Evolutionary conservation across 441 rosid genomes (phyloP).

Genomic region (Pelargonium australe): DNA sequence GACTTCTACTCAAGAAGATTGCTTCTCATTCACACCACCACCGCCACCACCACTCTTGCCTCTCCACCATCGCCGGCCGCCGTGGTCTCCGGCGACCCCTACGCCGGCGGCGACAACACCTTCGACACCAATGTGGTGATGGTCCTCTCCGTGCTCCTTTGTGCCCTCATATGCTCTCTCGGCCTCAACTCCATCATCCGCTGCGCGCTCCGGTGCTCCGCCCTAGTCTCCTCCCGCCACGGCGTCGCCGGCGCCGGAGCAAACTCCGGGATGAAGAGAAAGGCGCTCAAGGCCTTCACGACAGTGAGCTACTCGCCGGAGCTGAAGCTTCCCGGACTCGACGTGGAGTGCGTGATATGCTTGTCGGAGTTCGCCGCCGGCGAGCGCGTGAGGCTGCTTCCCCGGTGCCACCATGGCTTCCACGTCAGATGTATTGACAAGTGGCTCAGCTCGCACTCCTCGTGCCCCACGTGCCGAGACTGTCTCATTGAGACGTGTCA

Average conservation of each 20-base stretch:
- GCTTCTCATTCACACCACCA: slow-evolving; percentile 29
- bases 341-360: slow-evolving; percentile 47
- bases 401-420: slow-evolving; percentile 54
- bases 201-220: slow-evolving; percentile 65
- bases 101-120: slow-evolving; percentile 27
- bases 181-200: slow-evolving; percentile 57
- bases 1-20: slow-evolving; percentile 57
- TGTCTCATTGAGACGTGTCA: slow-evolving; percentile 42
- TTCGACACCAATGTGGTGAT: slow-evolving; percentile 70
- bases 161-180: slow-evolving; percentile 69
- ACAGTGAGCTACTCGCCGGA: slow-evolving; percentile 39
- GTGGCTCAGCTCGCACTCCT: slow-evolving; percentile 43
- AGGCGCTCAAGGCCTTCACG: slow-evolving; percentile 46
- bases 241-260: slow-evolving; percentile 18
- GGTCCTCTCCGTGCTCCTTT: slow-evolving; percentile 65
- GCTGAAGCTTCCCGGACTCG: slow-evolving; percentile 34
- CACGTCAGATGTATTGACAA: slow-evolving; percentile 46
- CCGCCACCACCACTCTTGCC: slow-evolving; percentile 24
- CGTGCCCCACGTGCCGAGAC: slow-evolving; percentile 57
- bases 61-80: no score
- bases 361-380: slow-evolving; percentile 37
- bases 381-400: slow-evolving; percentile 40
- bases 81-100: no score
- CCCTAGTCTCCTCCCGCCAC: slow-evolving; percentile 30
- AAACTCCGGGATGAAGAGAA: slow-evolving; percentile 39